phyloP scores from a whole-genome alignment of 2,329 filamentous ascomycete genomes.

The Diaporthe australafricana region DNA sequence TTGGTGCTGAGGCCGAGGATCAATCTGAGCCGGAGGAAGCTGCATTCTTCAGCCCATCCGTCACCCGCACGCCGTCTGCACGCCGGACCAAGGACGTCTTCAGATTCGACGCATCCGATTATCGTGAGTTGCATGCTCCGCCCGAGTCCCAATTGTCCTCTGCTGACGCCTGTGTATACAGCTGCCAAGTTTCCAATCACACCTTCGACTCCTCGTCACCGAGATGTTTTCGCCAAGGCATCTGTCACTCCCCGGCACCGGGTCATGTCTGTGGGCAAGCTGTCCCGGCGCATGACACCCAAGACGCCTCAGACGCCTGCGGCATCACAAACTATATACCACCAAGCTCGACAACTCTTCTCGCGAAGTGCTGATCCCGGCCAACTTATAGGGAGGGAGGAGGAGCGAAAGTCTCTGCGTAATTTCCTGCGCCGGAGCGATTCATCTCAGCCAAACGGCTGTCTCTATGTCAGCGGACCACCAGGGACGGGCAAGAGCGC shows the following conservation, averaged over 20 bases:
- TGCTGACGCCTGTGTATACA: slow-evolving; percentile 38
- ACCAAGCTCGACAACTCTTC: slow-evolving; percentile 88
- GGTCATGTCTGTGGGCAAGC: slow-evolving; percentile 80
- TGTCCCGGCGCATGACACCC: slow-evolving; percentile 82
- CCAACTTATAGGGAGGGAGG: slow-evolving; percentile 81
- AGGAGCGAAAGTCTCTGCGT: slow-evolving; percentile 72
- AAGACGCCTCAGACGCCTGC: slow-evolving; percentile 79
- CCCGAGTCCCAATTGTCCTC: neutral
- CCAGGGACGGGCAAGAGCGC: slow-evolving; percentile 98
- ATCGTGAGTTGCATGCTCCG: slow-evolving; percentile 33
- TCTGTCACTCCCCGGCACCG: slow-evolving; percentile 87
- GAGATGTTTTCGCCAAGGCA: slow-evolving; percentile 79
- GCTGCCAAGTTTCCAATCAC: slow-evolving; percentile 65
- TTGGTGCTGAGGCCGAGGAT: slow-evolving; percentile 57
- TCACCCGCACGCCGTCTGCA: slow-evolving; percentile 38
- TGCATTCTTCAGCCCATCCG: slow-evolving; percentile 44
- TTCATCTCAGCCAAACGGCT: slow-evolving; percentile 74
- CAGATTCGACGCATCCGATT: slow-evolving; percentile 38
- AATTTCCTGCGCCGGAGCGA: slow-evolving; percentile 76
- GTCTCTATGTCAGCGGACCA: slow-evolving; percentile 94
- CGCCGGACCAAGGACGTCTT: slow-evolving; percentile 33
- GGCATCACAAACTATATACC: slow-evolving; percentile 81
- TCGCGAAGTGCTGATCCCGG: slow-evolving; percentile 81
- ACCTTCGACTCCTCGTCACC: slow-evolving; percentile 80
- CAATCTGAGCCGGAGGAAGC: slow-evolving; percentile 51